Evolutionary conservation across 805 yeast species (phyloP).

Genomic region (Scheffersomyces amazonensis): DNA sequence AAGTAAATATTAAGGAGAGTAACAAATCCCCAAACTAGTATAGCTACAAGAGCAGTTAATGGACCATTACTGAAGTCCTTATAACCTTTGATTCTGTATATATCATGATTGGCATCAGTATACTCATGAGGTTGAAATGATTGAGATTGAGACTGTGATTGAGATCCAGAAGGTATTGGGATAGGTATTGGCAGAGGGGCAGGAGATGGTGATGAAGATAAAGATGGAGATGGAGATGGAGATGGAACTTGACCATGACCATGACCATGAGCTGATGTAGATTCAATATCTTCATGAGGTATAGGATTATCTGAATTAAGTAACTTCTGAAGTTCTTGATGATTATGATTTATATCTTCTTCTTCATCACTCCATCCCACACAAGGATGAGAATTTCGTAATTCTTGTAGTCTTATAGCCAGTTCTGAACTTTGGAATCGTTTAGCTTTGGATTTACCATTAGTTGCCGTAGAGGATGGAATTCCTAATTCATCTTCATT

Average conservation of each 20-base stretch:
- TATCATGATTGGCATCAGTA: constrained; percentile 7
- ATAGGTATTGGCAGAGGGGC: background rate
- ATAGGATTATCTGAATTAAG: constrained; percentile 4
- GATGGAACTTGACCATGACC: constrained; percentile 1
- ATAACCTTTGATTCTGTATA: constrained; percentile 28
- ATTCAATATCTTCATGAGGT: background rate
- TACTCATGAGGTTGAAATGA: background rate
- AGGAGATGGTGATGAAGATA: background rate
- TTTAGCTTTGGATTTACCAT: constrained; percentile 2
- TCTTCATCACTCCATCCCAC: constrained; percentile 39
- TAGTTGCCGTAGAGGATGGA: background rate
- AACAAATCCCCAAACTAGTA: constrained; percentile 67
- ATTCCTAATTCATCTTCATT: constrained; percentile 1
- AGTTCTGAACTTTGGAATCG: constrained; percentile 35
- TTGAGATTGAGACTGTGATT: background rate
- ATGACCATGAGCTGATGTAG: background rate
- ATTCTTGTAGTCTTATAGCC: constrained; percentile 37
- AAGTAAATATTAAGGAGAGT: constrained; percentile 71
- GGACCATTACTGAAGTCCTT: constrained; percentile 73
- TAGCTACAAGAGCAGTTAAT: constrained; percentile 50
- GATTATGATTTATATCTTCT: constrained; percentile 11
- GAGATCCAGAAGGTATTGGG: background rate
- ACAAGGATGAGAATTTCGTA: constrained; percentile 41
- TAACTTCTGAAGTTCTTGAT: constrained; percentile 16
- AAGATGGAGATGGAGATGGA: background rate